Evolutionary conservation across 2,329 filamentous ascomycete genomes (phyloP).

Genomic region (Zarea fungicola): DNA sequence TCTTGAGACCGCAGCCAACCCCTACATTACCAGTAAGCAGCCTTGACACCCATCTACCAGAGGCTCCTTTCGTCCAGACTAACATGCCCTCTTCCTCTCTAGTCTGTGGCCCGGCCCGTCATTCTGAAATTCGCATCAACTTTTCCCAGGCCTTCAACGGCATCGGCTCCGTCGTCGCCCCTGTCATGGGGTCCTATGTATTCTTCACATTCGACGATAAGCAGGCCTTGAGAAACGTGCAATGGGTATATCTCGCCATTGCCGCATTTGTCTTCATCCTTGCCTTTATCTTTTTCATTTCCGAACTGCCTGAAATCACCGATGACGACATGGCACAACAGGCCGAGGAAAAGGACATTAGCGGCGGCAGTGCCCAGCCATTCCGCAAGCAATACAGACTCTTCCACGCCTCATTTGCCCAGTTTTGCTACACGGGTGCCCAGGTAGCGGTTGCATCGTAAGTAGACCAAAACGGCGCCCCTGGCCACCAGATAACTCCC

Average conservation of each 20-base stretch:
- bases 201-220: slow-evolving; percentile 62
- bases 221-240: slow-evolving; percentile 58
- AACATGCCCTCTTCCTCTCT: not conserved
- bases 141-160: slow-evolving; percentile 73
- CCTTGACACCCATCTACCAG: no score
- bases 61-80: no score
- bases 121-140: slow-evolving; percentile 70
- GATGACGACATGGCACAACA: slow-evolving; percentile 58
- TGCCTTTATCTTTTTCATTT: slow-evolving; percentile 61
- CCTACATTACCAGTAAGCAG: slow-evolving; percentile 56
- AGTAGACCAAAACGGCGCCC: no score
- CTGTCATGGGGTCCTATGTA: slow-evolving; percentile 66
- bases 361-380: slow-evolving; percentile 53
- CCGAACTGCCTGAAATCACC: slow-evolving; percentile 66
- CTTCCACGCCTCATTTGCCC: slow-evolving; percentile 69
- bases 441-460: slow-evolving; percentile 65
- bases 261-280: slow-evolving; percentile 65
- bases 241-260: slow-evolving; percentile 73
- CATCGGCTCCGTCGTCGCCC: slow-evolving; percentile 66
- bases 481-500: no score
- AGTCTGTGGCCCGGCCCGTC: slow-evolving; percentile 57
- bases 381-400: slow-evolving; percentile 67
- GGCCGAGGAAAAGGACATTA: slow-evolving; percentile 47
- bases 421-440: slow-evolving; percentile 74
- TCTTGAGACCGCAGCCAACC: slow-evolving; percentile 73